These are phyloP conservation scores for Thamnidium elegans DNA, from an alignment of 192 early-diverging fungal genomes.

Conservation along the genomic window DNA sequence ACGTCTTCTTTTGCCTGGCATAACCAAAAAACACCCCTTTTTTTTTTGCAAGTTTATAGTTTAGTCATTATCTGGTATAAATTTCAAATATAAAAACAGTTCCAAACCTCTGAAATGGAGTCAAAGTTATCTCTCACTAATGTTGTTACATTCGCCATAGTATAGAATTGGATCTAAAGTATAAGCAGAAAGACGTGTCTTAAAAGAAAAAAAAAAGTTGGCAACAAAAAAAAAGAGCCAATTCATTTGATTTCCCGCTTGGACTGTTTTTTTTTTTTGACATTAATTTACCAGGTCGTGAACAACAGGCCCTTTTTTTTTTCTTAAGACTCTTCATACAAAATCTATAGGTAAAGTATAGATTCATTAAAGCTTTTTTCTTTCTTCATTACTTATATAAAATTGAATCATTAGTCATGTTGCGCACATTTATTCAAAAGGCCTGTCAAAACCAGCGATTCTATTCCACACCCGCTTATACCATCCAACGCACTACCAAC, in stretches of 20 bases:
- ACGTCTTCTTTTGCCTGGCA: conserved; percentile 21
- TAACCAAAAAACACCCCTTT: conserved; percentile 44
- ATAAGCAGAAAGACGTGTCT: conserved; percentile 3
- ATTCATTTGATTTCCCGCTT: not conserved
- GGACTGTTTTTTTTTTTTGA: conserved; percentile 15
- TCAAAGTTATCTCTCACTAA: conserved; percentile 37
- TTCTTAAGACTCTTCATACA: not conserved
- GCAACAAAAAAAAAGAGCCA: not conserved
- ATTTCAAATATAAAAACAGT: not conserved
- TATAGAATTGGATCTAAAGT: not conserved
- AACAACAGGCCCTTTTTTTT: conserved; percentile 12
- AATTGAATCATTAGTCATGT: conserved; percentile 18
- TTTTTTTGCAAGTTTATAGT: not conserved
- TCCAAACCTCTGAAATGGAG: conserved; percentile 44
- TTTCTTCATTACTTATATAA: not conserved
- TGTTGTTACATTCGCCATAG: conserved; percentile 1
- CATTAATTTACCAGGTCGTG: not conserved
- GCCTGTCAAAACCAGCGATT: conserved; percentile 15
- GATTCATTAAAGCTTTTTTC: no score
- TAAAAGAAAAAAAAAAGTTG: not conserved
- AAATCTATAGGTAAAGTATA: no score
- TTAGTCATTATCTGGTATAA: no score
- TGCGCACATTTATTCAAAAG: conserved; percentile 15
- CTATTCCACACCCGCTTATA: conserved; percentile 47
- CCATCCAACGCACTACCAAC: conserved; percentile 60